A percentile compares a stretch with the other conserved stretches of the same genome.
Evolutionary conservation across 306 rosid genomes (phyloP).

Genomic region (Gillenia trifoliata): DNA sequence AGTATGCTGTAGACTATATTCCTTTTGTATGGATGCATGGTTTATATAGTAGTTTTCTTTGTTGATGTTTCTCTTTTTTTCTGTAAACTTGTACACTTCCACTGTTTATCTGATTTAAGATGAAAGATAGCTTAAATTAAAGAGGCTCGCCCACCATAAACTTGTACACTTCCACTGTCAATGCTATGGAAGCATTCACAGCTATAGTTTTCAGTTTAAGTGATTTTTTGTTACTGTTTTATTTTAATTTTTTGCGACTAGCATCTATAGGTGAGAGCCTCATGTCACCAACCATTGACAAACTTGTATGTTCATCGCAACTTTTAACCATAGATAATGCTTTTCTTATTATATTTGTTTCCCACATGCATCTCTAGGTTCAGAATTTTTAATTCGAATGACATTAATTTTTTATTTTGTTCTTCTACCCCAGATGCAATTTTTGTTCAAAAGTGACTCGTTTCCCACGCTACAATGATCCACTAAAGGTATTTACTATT

Average conservation of each 20-base stretch:
- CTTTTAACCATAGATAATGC: neutral
- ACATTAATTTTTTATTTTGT: neutral
- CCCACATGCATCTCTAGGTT: neutral
- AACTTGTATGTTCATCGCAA: neutral
- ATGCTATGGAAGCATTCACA: neutral
- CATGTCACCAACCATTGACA: neutral
- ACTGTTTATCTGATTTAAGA: neutral
- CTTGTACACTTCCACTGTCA: neutral
- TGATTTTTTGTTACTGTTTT: neutral
- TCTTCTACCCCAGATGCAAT: conserved; percentile 46
- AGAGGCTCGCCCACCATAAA: neutral
- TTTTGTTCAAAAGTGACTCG: conserved; percentile 54
- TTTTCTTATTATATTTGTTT: neutral
- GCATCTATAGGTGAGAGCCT: neutral
- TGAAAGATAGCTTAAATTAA: neutral
- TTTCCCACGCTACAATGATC: conserved; percentile 89
- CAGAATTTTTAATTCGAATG: neutral
- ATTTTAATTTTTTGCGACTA: neutral
- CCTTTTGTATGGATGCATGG: neutral
- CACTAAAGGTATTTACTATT: conserved; percentile 53
- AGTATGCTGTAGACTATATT: conserved; percentile 36
- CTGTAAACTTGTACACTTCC: no score
- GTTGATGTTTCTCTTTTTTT: no score
- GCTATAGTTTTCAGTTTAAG: neutral
- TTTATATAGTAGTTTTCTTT: neutral